Evolutionary conservation across 1,139 yeast species (phyloP), one percentile per base, ranked within the genome.

Genomic region (Lodderomyces oxycetoniae): DNA sequence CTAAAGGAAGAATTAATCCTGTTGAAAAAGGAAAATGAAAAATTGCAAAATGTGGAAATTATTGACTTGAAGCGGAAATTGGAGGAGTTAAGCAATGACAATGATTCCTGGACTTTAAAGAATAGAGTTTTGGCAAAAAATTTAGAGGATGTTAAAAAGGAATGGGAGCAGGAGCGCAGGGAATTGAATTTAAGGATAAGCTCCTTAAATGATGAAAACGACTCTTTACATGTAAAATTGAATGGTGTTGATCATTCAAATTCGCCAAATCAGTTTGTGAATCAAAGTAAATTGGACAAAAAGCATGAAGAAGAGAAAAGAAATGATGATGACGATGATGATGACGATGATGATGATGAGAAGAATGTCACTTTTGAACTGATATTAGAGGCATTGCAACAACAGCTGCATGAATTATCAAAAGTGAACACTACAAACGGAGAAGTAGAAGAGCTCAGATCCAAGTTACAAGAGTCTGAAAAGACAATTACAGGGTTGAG

Each of bases 401-500:
- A 10, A 55, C 66, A 0, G 43, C 42, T 13, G 32, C 69, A 1
- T 70, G 31, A 67, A 74, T 42, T 61, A 72, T 2, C 75, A 70
- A 11, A 10, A 24, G 14, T 12, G 9, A 10, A 6, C 9, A 24
- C 9, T 12, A n/a, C 26, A 10, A 6, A 24, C 7, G 59, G 82
- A 31, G 89, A 84, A 51, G 61, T 74, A 5, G 89, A 85, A 48
- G 79, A 89, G 0, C 61, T 83, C 45, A 68, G 73, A 44, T 73
- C 85, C 0, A 79, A 85, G 10, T 63, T 86, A 45, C 67, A 67
- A 17, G 85, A 75, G 53, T 83, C 91, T 4, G 79, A 80, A 47
- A 67, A 72, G 41, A 71, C 77, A 0, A 76, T 79, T 36, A 59
- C 74, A 9, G 75, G 71, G 46, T 63, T 79, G 41, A 69, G 80